Evolutionary conservation across 768 basidiomycete genomes (phyloP), one percentile per base, ranked within the genome.

Genomic region (Amanita inopinata): DNA sequence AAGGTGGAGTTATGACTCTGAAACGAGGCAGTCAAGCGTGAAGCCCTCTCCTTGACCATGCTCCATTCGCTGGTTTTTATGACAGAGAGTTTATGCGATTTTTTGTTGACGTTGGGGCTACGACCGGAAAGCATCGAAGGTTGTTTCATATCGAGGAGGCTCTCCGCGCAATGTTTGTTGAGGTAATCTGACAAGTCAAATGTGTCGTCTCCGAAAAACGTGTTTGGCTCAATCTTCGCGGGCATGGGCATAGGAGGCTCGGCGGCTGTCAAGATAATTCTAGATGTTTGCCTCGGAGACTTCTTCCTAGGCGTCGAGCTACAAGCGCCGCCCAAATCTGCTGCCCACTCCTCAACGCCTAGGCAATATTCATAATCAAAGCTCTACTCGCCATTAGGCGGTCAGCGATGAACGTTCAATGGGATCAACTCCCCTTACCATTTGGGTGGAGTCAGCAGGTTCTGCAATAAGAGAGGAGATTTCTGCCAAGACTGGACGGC

Each of bases 161-260:
- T 25, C 18, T 40, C 32, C 32, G 39, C 10, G 17, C 8, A 8
- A 24, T 38, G 14, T 15, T 34, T 19, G 12, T 18, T 14, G 10
- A 34, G 10, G 33, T 34, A 34, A 18, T 34, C 33, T 3, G 33
- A 34, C 33, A 34, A 34, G 18, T 34, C 33, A 18, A 34, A 34
- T 19, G 33, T 17, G 14, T 34, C 33, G 10, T 17, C 19, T 9
- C 14, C 33, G n/a, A n/a, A n/a, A n/a, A n/a, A n/a, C n/a, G n/a
- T n/a, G n/a, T n/a, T n/a, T n/a, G n/a, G n/a, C n/a, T n/a, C n/a
- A n/a, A n/a, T n/a, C n/a, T n/a, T n/a, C n/a, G n/a, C n/a, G n/a
- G n/a, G n/a, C n/a, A n/a, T n/a, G n/a, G n/a, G n/a, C n/a, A n/a
- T n/a, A n/a, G n/a, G n/a, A n/a, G 4, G 33, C 33, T 34, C 12